Evolutionary conservation across 2,329 filamentous ascomycete species (phyloP), one percentile per base, ranked within the genome.

Genomic region (Coniochaeta sp.): DNA sequence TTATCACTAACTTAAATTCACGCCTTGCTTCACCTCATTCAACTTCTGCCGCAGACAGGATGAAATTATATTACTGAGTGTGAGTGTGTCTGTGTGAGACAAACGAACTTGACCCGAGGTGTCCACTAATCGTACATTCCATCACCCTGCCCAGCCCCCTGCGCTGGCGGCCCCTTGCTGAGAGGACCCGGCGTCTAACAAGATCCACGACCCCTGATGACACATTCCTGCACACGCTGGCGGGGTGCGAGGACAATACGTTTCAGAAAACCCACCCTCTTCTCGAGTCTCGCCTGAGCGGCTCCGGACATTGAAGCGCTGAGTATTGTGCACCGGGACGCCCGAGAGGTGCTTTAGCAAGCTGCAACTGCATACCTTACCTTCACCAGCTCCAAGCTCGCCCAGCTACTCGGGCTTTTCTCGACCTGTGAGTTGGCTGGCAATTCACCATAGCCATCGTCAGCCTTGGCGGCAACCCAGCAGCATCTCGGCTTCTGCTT

Each of bases 191-290:
- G 47, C 47, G 47, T 52, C 26, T 52, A 52, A 31, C 47, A 52
- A 31, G 47, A 52, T 52, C 22, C 24, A 52, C 47, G 47, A 57
- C 54, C 33, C 54, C 34, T 57, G 54, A 57, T 57, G 54, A 57
- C 54, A 57, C 54, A 57, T 57, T 57, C 54, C 31, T 38, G 34
- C 54, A 38, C 22, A 57, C 22, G 47, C 22, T 52, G 47, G 54
- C 54, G 54, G 54, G 54, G 54, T 57, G 54, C 31, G n/a, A 34
- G 54, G 54, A 57, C 52, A 36, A 55, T 55, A 36, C 54, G 54
- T 57, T 57, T 57, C 54, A 57, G 54, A 57, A 34, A 38, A 26
- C 31, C 54, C 19, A 57, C 26, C 54, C 31, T 57, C 54, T 36
- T 28, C 5, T 57, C 54, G 54, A 57, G 54, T 57, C 31, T 57